phyloP scores from a whole-genome alignment of 805 yeast species.

The Hanseniaspora taiwanica region DNA sequence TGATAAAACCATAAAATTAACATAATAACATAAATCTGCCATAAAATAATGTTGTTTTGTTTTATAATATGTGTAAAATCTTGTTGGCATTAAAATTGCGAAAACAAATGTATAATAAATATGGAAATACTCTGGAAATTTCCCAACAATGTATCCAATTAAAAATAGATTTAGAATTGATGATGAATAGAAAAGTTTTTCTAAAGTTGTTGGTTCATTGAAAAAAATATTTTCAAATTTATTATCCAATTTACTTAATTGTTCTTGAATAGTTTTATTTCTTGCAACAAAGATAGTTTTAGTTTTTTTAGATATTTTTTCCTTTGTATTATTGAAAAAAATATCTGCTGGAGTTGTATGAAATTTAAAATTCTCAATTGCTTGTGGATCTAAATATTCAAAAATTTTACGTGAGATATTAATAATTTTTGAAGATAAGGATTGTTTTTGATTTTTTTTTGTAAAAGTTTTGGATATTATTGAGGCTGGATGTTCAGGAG shows the following conservation, averaged over 20 bases:
- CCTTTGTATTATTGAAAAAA: background rate
- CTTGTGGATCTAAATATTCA: slow-evolving; percentile 1
- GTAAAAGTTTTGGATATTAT: no score
- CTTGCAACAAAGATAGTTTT: background rate
- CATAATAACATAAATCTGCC: slow-evolving; percentile 91
- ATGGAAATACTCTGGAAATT: slow-evolving; percentile 66
- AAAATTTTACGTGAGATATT: background rate
- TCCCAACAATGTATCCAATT: slow-evolving; percentile 67
- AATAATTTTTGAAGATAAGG: background rate
- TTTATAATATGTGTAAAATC: slow-evolving; percentile 73
- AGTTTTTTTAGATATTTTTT: background rate
- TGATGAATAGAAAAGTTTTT: slow-evolving; percentile 68
- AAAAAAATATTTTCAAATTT: slow-evolving; percentile 16
- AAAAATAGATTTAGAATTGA: slow-evolving; percentile 56
- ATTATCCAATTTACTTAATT: background rate
- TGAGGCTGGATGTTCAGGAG: no score
- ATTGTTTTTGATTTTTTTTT: no score
- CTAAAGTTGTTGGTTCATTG: slow-evolving; percentile 38
- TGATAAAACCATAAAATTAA: slow-evolving; percentile 51
- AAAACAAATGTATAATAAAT: slow-evolving; percentile 53
- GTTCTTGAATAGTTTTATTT: background rate
- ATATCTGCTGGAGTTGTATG: background rate
- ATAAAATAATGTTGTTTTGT: slow-evolving; percentile 70
- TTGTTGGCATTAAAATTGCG: slow-evolving; percentile 60
- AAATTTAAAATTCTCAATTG: background rate